Evolutionary conservation across 129 eudicot species (phyloP).

Genomic region (Centrapalus pauciflorus): DNA sequence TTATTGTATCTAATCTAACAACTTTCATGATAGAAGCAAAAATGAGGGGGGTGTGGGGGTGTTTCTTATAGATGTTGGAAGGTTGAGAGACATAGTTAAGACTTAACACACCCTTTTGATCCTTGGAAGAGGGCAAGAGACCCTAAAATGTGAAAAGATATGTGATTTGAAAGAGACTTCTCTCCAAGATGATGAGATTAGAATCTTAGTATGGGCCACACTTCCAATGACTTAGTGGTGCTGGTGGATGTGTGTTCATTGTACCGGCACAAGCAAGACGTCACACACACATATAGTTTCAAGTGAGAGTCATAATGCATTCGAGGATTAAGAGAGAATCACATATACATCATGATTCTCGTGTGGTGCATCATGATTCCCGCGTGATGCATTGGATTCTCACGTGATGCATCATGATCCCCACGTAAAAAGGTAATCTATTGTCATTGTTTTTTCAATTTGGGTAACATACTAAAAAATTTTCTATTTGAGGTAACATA

Average conservation of each 20-base stretch:
- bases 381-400: no score
- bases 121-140: constrained; percentile 16
- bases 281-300: neutral
- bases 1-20: constrained; percentile 7
- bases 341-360: no score
- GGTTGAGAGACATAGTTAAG: constrained; percentile 34
- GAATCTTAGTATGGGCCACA: constrained; percentile 45
- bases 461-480: no score
- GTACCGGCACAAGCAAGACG: constrained; percentile 5
- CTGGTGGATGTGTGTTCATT: neutral
- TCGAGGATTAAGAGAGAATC: no score
- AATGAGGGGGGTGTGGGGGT: constrained; percentile 19
- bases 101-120: constrained; percentile 27
- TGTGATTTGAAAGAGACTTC: constrained; percentile 34
- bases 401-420: no score
- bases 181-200: constrained; percentile 29
- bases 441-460: no score
- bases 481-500: no score
- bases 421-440: no score
- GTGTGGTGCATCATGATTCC: no score
- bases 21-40: constrained; percentile 29
- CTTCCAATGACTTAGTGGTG: constrained; percentile 9
- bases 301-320: no score
- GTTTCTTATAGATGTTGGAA: constrained; percentile 30
- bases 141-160: constrained; percentile 33